Evolutionary conservation across 2,329 filamentous ascomycete genomes (phyloP).

Genomic region (Colletotrichum sp.): DNA sequence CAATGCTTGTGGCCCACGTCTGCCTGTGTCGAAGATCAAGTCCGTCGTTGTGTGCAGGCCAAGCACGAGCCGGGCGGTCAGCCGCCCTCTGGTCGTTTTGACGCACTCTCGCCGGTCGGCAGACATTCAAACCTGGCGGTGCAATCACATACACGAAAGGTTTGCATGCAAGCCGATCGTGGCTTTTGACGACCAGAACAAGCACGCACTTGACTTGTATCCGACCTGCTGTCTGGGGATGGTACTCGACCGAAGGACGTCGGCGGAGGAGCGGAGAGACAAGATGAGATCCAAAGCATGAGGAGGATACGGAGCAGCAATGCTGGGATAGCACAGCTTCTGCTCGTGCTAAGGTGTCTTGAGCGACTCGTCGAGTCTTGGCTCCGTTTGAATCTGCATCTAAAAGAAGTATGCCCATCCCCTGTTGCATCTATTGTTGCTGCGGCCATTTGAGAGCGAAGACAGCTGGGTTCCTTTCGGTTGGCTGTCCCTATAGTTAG

Average conservation of each 20-base stretch:
- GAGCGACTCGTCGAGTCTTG: conserved; percentile 4
- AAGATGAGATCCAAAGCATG: not conserved
- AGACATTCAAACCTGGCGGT: not conserved
- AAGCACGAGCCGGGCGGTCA: not conserved
- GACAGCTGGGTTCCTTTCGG: not conserved
- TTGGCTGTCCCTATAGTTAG: not conserved
- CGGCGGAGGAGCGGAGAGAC: not conserved
- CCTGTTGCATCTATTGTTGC: not conserved
- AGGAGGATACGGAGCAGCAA: not conserved
- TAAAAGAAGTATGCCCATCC: not conserved
- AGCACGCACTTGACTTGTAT: not conserved
- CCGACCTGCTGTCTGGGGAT: not conserved
- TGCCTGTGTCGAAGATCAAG: not conserved
- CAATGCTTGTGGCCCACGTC: not conserved
- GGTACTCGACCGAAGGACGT: not conserved
- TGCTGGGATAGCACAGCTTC: not conserved
- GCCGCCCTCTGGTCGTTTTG: not conserved
- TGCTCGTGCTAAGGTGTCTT: not conserved
- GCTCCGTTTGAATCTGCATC: conserved; percentile 4
- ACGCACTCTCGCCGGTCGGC: not conserved
- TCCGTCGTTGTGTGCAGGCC: not conserved
- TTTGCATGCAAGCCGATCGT: not conserved
- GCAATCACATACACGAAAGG: not conserved
- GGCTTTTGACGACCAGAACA: not conserved
- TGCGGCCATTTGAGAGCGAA: not conserved